Evolutionary conservation across 257 asterid genomes (phyloP), one percentile per base, ranked within the genome.

Genomic region (Schizonepeta tenuifolia): DNA sequence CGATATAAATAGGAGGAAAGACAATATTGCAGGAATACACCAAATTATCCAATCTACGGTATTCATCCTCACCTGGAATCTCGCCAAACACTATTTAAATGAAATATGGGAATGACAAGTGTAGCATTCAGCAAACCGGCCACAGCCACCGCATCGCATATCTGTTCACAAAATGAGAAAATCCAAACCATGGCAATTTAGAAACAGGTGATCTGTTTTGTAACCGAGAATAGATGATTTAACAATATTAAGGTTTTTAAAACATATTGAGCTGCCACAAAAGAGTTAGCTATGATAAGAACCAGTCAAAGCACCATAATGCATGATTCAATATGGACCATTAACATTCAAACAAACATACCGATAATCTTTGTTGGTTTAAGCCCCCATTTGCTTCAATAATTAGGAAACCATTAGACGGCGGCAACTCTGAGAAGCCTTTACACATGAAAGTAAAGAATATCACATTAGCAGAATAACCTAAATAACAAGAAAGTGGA

Each of bases 381-480:
- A 95, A 76, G 40, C 99, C 99, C 77, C 99, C 99, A 75, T 95
- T 95, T 73, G 99, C 99, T 86, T 95, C 99, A 65, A 95, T 89
- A 80, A 95, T 91, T 59, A 92, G 88, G 88, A 40, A 95, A 49
- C 99, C 98, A 70, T 90, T 95, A 35, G 98, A 87, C 70, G 78
- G 85, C 31, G 96, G 91, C 68, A 90, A 49, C 81, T 86, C 96
- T n/a, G 84, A 68, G 63, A 75, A 75, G 20, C 93, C 89, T 89
- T 75, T 69, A 82, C 51, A 56, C 72, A 79, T 68, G 24, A 68
- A 75, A 44, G 74, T 28, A 51, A 59, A 9, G 73, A 67, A 58
- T 38, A 75, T 69, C 58, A 26, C 69, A 56, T 71, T 50, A 80
- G 67, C 59, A 35, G 73, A 46, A 26, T 51, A 71, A 62, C 36